phyloP scores from a whole-genome alignment of 345 rosid genomes.

The Citrus sp. region DNA sequence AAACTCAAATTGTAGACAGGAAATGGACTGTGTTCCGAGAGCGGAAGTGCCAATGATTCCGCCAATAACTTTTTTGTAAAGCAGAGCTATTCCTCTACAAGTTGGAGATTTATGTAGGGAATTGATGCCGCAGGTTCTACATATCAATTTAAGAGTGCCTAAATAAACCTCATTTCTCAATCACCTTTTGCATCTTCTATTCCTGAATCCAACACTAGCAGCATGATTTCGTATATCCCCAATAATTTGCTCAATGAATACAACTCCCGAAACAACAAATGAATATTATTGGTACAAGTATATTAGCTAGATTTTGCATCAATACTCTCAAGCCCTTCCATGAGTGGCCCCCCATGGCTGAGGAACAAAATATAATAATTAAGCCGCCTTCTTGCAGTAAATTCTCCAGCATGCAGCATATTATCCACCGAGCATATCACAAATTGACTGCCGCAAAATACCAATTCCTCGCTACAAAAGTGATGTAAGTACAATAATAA shows the following conservation, averaged over 20 bases:
- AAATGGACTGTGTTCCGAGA: not conserved
- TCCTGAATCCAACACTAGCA: not conserved
- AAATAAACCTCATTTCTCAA: not conserved
- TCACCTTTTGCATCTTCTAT: too few relatives aligned
- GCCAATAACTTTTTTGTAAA: not conserved
- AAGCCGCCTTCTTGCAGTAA: too few relatives aligned
- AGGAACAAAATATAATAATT: too few relatives aligned
- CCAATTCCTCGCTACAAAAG: too few relatives aligned
- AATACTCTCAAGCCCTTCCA: too few relatives aligned
- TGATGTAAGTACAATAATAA: too few relatives aligned
- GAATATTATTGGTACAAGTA: not conserved
- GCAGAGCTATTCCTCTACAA: not conserved
- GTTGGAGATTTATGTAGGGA: not conserved
- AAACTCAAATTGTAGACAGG: slow-evolving; percentile 68
- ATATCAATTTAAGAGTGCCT: not conserved
- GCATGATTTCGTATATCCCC: not conserved
- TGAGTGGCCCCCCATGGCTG: too few relatives aligned
- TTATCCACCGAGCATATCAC: too few relatives aligned
- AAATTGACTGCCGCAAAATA: too few relatives aligned
- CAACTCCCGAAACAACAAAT: not conserved
- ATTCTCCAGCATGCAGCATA: too few relatives aligned
- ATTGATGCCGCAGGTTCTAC: not conserved
- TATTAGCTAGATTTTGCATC: too few relatives aligned
- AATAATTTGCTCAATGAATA: not conserved
- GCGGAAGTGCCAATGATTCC: not conserved